Base-by-base conservation (phyloP, 441 rosid genomes). In the Rhodomyrtus psidioides region DNA sequence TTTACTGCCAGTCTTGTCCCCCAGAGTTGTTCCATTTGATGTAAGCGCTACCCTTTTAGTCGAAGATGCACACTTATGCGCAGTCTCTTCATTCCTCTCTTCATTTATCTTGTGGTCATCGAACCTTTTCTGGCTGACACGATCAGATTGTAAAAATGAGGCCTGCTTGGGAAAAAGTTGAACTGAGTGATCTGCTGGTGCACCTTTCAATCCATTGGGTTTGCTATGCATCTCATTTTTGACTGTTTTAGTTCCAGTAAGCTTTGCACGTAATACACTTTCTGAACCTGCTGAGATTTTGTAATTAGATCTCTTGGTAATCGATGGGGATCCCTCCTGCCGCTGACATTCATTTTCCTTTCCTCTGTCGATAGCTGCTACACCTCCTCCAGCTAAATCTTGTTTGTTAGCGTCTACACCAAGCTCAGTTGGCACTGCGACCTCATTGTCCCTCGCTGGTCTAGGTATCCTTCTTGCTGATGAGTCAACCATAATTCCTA, bases 401-500 rank as follows among this genome's bases (percentile, higher is more conserved):
- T 10, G 79, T 39, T 39, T 70, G 9, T 70, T 70, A 39, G 79
- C 2, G 1, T 70, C 51, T 55, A 16, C 75, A 5, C 27, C 60
- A 6, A 51, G 16, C 76, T 60, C 53, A 65, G 74, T 74, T 84
- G 86, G 82, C 55, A 84, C 16, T 23, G 23, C 4, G 1, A 39
- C 58, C 56, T 85, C 87, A 79, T 57, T 39, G 27, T 53, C 74
- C 83, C 53, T 55, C 53, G 17, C 28, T 55, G 46, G 54, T 76
- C 75, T 59, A 79, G 83, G 26, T 58, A 12, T 81, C 82, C 57
- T 85, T 53, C 60, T 85, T 23, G 83, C 89, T 53, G 55, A 87
- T 85, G 96, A 88, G 88, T 92, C 96, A 24, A 87, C 89, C 89
- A 89, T 84, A 86, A 95, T 92, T 89, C 99, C 99, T 62, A 96